Percentiles rank a stretch among this genome's conserved stretches.
These are phyloP conservation scores for Grosmannia clavigera DNA, from an alignment of 2,329 filamentous ascomycete genomes.

Conservation along the genomic window DNA sequence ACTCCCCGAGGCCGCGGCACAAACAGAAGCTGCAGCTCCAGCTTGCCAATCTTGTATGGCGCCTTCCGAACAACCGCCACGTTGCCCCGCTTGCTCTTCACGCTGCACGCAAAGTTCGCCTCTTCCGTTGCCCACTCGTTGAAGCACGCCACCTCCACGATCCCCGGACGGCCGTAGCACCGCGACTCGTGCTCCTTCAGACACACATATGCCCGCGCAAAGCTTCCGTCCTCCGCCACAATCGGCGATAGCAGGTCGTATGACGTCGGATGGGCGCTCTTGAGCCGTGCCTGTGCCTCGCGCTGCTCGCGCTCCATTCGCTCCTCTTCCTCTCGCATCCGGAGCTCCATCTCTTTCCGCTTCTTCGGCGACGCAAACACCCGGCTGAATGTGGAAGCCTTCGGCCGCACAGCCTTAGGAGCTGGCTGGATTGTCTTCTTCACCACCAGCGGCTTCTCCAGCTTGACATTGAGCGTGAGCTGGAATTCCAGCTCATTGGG, in stretches of 20 bases:
- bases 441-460: slow-evolving; percentile 59
- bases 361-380: slow-evolving; percentile 94
- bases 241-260: slow-evolving; percentile 83
- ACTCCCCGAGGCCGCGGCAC: slow-evolving; percentile 82
- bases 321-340: slow-evolving; percentile 72
- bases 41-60: slow-evolving; percentile 92
- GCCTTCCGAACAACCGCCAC: slow-evolving; percentile 64
- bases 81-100: slow-evolving; percentile 83
- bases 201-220: slow-evolving; percentile 85
- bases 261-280: slow-evolving; percentile 53
- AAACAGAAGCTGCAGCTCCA: slow-evolving; percentile 87
- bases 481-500: slow-evolving; percentile 98
- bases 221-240: slow-evolving; percentile 83
- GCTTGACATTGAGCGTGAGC: slow-evolving; percentile 88
- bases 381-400: slow-evolving; percentile 80
- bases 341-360: slow-evolving; percentile 83
- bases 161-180: slow-evolving; percentile 79
- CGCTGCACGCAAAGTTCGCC: slow-evolving; percentile 62
- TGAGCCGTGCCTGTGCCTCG: slow-evolving; percentile 50
- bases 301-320: slow-evolving; percentile 51
- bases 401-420: slow-evolving; percentile 52
- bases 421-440: slow-evolving; percentile 38
- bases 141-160: slow-evolving; percentile 86
- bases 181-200: slow-evolving; percentile 82
- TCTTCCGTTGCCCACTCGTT: slow-evolving; percentile 98